Evolutionary conservation across 768 basidiomycete species (phyloP).

Genomic region (Cyclocybe cylindracea): DNA sequence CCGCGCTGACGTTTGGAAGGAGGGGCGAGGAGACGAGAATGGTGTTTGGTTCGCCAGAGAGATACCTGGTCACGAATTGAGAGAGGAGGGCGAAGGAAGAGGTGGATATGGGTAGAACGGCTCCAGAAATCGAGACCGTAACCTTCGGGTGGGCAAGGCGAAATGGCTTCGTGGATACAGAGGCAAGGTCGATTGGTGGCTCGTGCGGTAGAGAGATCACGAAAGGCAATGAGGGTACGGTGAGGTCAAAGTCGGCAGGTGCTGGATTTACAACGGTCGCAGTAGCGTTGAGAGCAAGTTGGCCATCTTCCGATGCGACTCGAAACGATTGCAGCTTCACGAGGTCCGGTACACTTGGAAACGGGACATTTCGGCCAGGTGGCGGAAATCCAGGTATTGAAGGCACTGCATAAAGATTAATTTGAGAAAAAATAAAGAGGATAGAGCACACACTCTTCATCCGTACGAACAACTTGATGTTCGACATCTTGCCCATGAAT

Average conservation of each 20-base stretch:
- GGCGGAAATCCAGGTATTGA: slow-evolving; percentile 64
- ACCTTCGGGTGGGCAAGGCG: slow-evolving; percentile 68
- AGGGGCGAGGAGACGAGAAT: slow-evolving; percentile 57
- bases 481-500: slow-evolving; percentile 37
- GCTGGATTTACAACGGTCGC: slow-evolving; percentile 63
- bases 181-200: slow-evolving; percentile 46
- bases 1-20: slow-evolving; percentile 46
- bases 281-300: slow-evolving; percentile 46
- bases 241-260: slow-evolving; percentile 48
- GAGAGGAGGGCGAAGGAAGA: slow-evolving; percentile 49
- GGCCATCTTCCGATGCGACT: slow-evolving; percentile 30
- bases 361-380: slow-evolving; percentile 49
- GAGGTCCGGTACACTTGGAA: slow-evolving; percentile 60
- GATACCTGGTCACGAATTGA: slow-evolving; percentile 61
- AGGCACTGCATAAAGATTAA: slow-evolving; percentile 50
- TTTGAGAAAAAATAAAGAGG: slow-evolving; percentile 2
- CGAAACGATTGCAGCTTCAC: slow-evolving; percentile 61
- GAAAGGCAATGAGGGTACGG: slow-evolving; percentile 63
- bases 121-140: slow-evolving; percentile 56
- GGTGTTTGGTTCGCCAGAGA: slow-evolving; percentile 56
- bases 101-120: slow-evolving; percentile 51
- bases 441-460: slow-evolving; percentile 50
- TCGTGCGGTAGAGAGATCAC: slow-evolving; percentile 17
- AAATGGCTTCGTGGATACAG: slow-evolving; percentile 57
- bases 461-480: slow-evolving; percentile 48